Evolutionary conservation across 2,329 filamentous ascomycete species (phyloP).

Genomic region (Stagonosporopsis tanaceti): DNA sequence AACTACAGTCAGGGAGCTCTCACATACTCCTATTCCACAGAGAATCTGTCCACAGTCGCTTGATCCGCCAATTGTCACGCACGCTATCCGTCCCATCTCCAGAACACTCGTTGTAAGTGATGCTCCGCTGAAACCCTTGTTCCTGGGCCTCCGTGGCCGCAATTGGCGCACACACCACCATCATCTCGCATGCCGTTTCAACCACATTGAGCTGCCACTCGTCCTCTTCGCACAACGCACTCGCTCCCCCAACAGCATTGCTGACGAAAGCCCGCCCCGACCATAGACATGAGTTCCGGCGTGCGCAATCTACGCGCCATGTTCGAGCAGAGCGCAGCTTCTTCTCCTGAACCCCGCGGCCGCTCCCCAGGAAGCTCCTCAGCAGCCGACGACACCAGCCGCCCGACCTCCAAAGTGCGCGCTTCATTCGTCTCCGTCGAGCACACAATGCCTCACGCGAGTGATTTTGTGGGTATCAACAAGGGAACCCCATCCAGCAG

Average conservation of each 20-base stretch:
- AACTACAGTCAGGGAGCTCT: constrained; percentile 10
- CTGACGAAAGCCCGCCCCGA: constrained; percentile 35
- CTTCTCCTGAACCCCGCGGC: constrained; percentile 54
- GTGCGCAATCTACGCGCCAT: constrained; percentile 59
- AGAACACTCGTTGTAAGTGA: constrained; percentile 31
- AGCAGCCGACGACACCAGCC: constrained; percentile 39
- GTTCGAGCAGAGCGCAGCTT: constrained; percentile 53
- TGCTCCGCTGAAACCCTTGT: constrained; percentile 24
- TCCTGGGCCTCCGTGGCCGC: constrained; percentile 26
- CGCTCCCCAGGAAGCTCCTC: constrained; percentile 52
- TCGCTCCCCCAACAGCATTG: constrained; percentile 25
- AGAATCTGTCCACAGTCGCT: constrained; percentile 13
- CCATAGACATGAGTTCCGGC: constrained; percentile 58
- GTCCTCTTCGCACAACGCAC: constrained; percentile 26
- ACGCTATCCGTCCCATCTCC: constrained; percentile 16
- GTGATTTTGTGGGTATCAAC: constrained; percentile 34
- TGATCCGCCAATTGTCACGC: constrained; percentile 11
- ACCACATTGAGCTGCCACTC: constrained; percentile 19
- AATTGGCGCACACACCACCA: constrained; percentile 31
- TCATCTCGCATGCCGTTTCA: constrained; percentile 36
- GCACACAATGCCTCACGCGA: constrained; percentile 45
- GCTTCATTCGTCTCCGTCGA: constrained; percentile 60
- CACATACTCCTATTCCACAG: constrained; percentile 14
- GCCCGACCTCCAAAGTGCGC: constrained; percentile 55
- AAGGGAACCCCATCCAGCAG: constrained; percentile 42